Evolutionary conservation across 2,329 filamentous ascomycete species (phyloP).

Genomic region (Ceratocystis colombiana): DNA sequence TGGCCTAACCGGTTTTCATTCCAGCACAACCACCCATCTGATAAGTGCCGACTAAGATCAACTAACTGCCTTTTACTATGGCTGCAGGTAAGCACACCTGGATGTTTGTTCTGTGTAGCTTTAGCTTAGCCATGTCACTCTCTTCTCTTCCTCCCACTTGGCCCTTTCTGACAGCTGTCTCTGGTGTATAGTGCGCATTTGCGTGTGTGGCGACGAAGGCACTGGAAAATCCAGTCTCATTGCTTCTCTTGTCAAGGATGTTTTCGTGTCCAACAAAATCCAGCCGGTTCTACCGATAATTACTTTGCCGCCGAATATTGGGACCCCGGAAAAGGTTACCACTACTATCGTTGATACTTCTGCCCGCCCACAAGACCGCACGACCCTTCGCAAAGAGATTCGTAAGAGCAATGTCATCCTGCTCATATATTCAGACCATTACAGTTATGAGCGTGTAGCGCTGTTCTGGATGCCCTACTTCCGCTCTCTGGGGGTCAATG

Average conservation of each 20-base stretch:
- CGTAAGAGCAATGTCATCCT: constrained; percentile 95
- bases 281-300: constrained; percentile 90
- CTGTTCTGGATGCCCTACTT: constrained; percentile 99
- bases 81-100: neutral
- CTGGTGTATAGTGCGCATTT: constrained; percentile 62
- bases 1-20: constrained; percentile 7
- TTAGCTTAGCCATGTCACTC: neutral
- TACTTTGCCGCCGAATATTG: constrained; percentile 84
- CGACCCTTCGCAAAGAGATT: constrained; percentile 82
- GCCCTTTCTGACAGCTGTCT: constrained; percentile 27
- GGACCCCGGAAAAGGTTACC: constrained; percentile 90
- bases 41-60: neutral
- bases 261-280: constrained; percentile 92
- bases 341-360: constrained; percentile 98
- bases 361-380: constrained; percentile 83
- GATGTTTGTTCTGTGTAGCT: neutral
- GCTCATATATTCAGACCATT: constrained; percentile 94
- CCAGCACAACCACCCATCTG: neutral
- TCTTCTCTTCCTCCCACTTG: constrained; percentile 24
- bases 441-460: constrained; percentile 94
- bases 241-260: constrained; percentile 90
- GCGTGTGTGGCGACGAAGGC: constrained; percentile 91
- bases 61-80: constrained; percentile 8
- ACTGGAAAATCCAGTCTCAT: constrained; percentile 92
- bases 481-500: constrained; percentile 93